Conservation (phyloP, 208 protist species). For the Trypanosoma congolense region DNA sequence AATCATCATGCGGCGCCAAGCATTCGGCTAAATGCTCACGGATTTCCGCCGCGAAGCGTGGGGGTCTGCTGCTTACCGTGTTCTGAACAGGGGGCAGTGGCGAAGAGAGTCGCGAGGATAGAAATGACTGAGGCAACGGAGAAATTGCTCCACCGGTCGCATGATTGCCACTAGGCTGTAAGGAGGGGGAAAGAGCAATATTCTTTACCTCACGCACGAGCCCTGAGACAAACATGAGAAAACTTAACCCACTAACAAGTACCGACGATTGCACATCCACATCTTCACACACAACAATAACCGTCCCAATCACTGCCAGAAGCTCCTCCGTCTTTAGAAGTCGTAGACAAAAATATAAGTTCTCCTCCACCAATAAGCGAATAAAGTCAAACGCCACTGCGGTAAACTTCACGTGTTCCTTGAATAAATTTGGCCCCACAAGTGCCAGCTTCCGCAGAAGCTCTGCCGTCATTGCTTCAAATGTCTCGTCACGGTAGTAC, state of each 20-base stretch:
- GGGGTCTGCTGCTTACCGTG: conserved; percentile 4
- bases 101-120: background rate
- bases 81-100: background rate
- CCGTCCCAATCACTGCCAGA: conserved; percentile 48
- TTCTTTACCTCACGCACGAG: conserved; percentile 71
- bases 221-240: conserved; percentile 69
- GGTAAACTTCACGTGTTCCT: conserved; percentile 62
- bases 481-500: conserved; percentile 80
- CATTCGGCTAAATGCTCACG: conserved; percentile 44
- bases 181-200: conserved; percentile 26
- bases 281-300: conserved; percentile 63
- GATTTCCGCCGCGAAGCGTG: conserved; percentile 26
- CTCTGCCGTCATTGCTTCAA: conserved; percentile 62
- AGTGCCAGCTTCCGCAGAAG: conserved; percentile 62
- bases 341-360: conserved; percentile 61
- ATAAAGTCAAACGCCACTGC: conserved; percentile 54
- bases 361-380: conserved; percentile 56
- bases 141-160: conserved; percentile 13
- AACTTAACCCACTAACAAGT: conserved; percentile 60
- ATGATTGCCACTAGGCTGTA: conserved; percentile 7
- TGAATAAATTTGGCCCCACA: conserved; percentile 54
- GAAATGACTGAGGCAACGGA: background rate
- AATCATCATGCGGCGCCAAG: conserved; percentile 56
- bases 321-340: conserved; percentile 54
- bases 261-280: conserved; percentile 44